Evolutionary conservation across 73 alveolate genomes (phyloP).

Genomic region (Blepharisma stoltei): DNA sequence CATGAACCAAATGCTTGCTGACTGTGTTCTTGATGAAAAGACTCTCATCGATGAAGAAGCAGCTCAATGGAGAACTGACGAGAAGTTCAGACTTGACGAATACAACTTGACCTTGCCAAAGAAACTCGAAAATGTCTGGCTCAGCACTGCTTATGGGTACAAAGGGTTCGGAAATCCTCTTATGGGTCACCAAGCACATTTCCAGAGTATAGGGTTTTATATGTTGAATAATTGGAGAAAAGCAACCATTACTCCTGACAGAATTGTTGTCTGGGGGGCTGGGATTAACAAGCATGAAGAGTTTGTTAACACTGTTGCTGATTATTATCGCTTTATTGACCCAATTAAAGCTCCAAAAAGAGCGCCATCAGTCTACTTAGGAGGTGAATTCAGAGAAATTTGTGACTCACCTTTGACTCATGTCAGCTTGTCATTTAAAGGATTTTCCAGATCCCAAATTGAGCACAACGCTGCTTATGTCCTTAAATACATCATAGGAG

Average conservation of each 20-base stretch:
- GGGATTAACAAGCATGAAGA: slow-evolving; percentile 60
- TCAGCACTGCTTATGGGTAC: slow-evolving; percentile 60
- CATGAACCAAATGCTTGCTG: slow-evolving; percentile 68
- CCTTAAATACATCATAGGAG: slow-evolving; percentile 36
- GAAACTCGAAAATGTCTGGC: slow-evolving; percentile 33
- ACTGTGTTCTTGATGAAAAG: slow-evolving; percentile 67
- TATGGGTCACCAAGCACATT: slow-evolving; percentile 42
- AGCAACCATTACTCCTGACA: slow-evolving; percentile 54
- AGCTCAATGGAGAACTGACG: slow-evolving; percentile 48
- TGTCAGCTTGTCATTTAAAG: slow-evolving; percentile 48
- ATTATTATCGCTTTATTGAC: slow-evolving; percentile 36
- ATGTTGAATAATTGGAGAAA: slow-evolving; percentile 43
- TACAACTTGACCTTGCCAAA: slow-evolving; percentile 34
- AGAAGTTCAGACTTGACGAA: slow-evolving; percentile 31
- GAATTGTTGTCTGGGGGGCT: slow-evolving; percentile 47
- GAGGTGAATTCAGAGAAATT: slow-evolving; percentile 55
- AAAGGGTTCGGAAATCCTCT: slow-evolving; percentile 59
- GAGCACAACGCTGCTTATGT: slow-evolving; percentile 40
- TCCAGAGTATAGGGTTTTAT: slow-evolving; percentile 45
- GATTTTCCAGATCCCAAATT: slow-evolving; percentile 38
- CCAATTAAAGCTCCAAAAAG: slow-evolving; percentile 39
- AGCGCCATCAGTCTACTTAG: slow-evolving; percentile 37
- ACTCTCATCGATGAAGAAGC: slow-evolving; percentile 47
- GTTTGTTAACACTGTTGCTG: slow-evolving; percentile 51
- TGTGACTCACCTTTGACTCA: slow-evolving; percentile 44